Base-by-base conservation (phyloP, 306 rosid genomes). In the Quercus bicolor region DNA sequence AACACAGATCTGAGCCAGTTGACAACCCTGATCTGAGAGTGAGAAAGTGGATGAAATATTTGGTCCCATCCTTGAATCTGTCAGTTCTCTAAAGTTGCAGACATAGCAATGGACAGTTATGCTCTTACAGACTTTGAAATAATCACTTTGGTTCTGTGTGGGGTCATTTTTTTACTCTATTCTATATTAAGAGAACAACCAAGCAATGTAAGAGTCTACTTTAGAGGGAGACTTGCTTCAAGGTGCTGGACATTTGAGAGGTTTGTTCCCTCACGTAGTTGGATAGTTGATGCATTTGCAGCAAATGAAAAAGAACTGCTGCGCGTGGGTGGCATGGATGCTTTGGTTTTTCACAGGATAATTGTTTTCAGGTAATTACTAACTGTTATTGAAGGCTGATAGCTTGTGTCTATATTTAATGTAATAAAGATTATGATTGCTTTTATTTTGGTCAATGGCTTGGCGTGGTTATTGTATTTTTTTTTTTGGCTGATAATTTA, bases 81-180 rank as follows among this genome's bases (percentile, higher is more conserved):
- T 37, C 43, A 37, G 43, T 37, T 37, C 43, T 37, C 43, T 6
- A 37, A 37, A 37, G 2, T 80, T 75, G 85, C 62, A 72, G 82
- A 80, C 79, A 75, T 64, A 74, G 88, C 73, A 77, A 73, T 95
- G 99, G 79, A 93, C 76, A 48, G 93, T 78, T 84, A 89, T 65
- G 99, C 98, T 77, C 98, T 95, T 79, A 81, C 89, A 86, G 91
- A 97, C 79, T 89, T 98, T 43, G 98, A 89, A 59, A 98, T 97
- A 66, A 87, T 95, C 10, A 95, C 93, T 79, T 79, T 86, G 4
- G 83, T 60, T 0, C 56, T 93, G 18, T 95, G 97, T n/a, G 83
- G 75, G 76, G 84, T 84, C 60, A 92, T 95, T 74, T 76, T 93
- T 75, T 85, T 93, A 7, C 85, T 93, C 1, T 95, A 93, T 83